phyloP scores from a whole-genome alignment of 768 basidiomycete species.

The Pleurotus giganteus region DNA sequence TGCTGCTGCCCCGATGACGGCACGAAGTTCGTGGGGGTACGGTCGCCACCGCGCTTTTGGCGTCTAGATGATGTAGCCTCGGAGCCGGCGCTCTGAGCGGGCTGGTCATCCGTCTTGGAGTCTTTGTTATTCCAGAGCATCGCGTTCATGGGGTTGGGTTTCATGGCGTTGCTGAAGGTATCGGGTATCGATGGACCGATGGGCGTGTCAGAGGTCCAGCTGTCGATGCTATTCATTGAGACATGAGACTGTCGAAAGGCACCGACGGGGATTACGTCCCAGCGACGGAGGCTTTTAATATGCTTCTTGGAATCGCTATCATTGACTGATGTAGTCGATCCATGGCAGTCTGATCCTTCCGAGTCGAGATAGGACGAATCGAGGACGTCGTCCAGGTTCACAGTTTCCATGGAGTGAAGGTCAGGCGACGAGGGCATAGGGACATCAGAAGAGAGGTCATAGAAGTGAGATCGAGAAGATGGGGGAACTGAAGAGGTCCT shows the following conservation, averaged over 20 bases:
- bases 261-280: slow-evolving; percentile 73
- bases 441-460: slow-evolving; percentile 36
- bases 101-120: slow-evolving; percentile 20
- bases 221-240: slow-evolving; percentile 19
- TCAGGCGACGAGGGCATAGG: slow-evolving; percentile 29
- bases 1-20: slow-evolving; percentile 13
- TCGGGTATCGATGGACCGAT: slow-evolving; percentile 27
- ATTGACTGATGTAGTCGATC: slow-evolving; percentile 26
- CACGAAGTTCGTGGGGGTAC: slow-evolving; percentile 43
- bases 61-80: slow-evolving; percentile 42
- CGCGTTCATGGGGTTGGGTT: slow-evolving; percentile 52
- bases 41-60: slow-evolving; percentile 39
- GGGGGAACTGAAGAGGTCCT: slow-evolving; percentile 25
- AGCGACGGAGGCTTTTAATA: slow-evolving; percentile 52
- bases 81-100: slow-evolving; percentile 45
- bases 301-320: slow-evolving; percentile 25
- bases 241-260: slow-evolving; percentile 68
- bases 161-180: slow-evolving; percentile 33
- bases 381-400: slow-evolving; percentile 74
- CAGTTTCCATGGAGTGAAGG: slow-evolving; percentile 45
- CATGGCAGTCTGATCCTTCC: slow-evolving; percentile 39
- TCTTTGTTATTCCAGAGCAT: slow-evolving; percentile 51
- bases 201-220: slow-evolving; percentile 35
- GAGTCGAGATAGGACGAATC: slow-evolving; percentile 70
- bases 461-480: slow-evolving; percentile 25